Evolutionary conservation across 768 basidiomycete genomes (phyloP), one percentile per base, ranked within the genome.

Genomic region (Boletus rubropictus): DNA sequence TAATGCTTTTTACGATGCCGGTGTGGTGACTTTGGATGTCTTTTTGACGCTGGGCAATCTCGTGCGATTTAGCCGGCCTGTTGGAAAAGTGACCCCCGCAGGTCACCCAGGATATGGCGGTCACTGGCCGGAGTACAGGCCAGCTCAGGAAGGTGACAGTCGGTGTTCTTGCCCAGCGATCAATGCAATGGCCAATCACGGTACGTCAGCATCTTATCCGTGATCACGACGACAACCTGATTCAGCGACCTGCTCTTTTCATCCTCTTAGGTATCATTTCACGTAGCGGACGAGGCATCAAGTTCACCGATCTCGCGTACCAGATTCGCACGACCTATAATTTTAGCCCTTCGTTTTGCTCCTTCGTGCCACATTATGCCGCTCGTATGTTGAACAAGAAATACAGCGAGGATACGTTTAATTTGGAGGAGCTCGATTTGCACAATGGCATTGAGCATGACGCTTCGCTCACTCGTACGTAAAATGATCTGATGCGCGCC

Each of bases 101-200:
- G 81, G 80, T 0, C 65, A 73, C 42, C 75, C 78, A 3, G 84
- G 83, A 0, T 74, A 67, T 39, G 77, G 72, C n/a, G 84, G 86
- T 0, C 61, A 73, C 42, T 89, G 87, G 87, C 85, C 86, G 0
- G 78, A 82, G 56, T 88, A 74, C 57, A 65, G 72, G 1, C 63
- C 81, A 2, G 75, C 84, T 9, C 65, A 63, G 47, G 72, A 79
- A 8, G 78, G 77, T 1, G 86, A 89, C 54, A 87, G 86, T 56
- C 72, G 88, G 3, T 78, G 78, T 51, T 77, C 81, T 1, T 89
- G 87, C 53, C 87, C 87, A 1, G 86, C 77, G 11, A 61, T 90
- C 49, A 90, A 91, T 54, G 82, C 85, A 0, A 71, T 91, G 78
- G 86, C 88, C 7, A 90, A 90, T 60, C 88, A 90, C 50, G 89